phyloP scores from a whole-genome alignment of 805 yeast genomes.

The Brettanomyces custersianus region DNA sequence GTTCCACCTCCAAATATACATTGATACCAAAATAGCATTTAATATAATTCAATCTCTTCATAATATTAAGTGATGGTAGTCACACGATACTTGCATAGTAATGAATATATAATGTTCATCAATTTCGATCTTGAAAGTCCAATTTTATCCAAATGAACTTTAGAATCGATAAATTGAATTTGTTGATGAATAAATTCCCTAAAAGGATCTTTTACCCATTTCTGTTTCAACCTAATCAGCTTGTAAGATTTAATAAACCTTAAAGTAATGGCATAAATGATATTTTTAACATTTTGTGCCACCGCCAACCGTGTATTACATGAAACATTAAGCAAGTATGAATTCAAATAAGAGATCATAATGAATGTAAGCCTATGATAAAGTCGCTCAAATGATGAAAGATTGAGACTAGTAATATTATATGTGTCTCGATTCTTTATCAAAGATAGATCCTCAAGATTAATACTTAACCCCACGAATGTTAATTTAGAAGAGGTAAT shows the following conservation, averaged over 20 bases:
- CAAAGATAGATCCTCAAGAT: conserved; percentile 25
- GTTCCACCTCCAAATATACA: no score
- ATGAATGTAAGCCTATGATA: conserved; percentile 9
- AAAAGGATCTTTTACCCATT: background rate
- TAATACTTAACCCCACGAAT: conserved; percentile 36
- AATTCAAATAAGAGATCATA: conserved; percentile 4
- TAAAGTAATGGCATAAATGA: conserved; percentile 11
- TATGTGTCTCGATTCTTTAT: conserved; percentile 21
- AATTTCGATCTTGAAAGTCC: no score
- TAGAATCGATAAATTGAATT: background rate
- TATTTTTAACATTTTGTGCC: conserved; percentile 9
- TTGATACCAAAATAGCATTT: conserved; percentile 5
- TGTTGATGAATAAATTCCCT: background rate
- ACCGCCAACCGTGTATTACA: conserved; percentile 17
- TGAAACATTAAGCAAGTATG: conserved; percentile 4
- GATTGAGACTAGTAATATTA: conserved; percentile 7
- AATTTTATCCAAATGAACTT: background rate
- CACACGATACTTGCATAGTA: no score
- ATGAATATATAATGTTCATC: no score
- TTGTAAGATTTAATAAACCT: conserved; percentile 14
- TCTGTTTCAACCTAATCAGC: conserved; percentile 6
- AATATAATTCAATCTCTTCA: background rate
- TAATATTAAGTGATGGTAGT: no score
- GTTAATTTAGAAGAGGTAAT: conserved; percentile 15
- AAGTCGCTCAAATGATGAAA: conserved; percentile 11